Evolutionary conservation across 1,139 yeast genomes (phyloP).

Genomic region (Eremothecium coryli): DNA sequence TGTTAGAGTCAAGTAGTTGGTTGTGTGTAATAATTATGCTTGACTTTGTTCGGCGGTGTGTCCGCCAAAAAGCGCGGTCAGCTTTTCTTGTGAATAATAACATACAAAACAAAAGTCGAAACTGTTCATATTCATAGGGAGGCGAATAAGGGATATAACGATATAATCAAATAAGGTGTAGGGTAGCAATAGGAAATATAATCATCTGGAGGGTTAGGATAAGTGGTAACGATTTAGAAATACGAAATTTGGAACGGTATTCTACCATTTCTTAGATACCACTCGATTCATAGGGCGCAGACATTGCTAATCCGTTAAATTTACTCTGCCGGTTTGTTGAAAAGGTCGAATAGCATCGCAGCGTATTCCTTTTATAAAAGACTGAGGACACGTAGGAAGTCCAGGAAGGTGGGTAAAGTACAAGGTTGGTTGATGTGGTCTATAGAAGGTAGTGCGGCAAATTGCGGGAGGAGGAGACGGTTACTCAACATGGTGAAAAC

Average conservation of each 20-base stretch:
- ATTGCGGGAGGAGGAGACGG: slow-evolving; percentile 26
- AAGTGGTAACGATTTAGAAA: background rate
- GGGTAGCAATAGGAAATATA: too few species aligned
- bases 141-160: too few species aligned
- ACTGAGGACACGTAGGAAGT: slow-evolving; percentile 4
- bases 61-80: too few species aligned
- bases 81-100: too few species aligned
- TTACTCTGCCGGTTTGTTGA: slow-evolving; percentile 9
- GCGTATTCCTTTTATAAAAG: slow-evolving; percentile 6
- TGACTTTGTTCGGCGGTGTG: too few species aligned
- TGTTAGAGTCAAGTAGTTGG: too few species aligned
- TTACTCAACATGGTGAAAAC: slow-evolving; percentile 42
- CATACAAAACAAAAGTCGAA: too few species aligned
- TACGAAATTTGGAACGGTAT: background rate
- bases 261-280: background rate
- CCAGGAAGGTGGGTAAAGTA: background rate
- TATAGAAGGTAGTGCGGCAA: slow-evolving; percentile 1
- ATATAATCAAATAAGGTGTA: too few species aligned
- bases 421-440: slow-evolving; percentile 1
- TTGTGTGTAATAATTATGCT: too few species aligned
- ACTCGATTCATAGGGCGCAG: background rate
- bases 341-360: slow-evolving; percentile 2
- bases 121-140: too few species aligned
- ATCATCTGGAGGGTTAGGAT: too few species aligned
- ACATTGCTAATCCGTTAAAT: too few species aligned